A percentile compares a stretch with the other conserved stretches of the same genome.
These are phyloP conservation scores for Phaeotremella skinneri DNA, from an alignment of 768 basidiomycete species.

Conservation along the genomic window DNA sequence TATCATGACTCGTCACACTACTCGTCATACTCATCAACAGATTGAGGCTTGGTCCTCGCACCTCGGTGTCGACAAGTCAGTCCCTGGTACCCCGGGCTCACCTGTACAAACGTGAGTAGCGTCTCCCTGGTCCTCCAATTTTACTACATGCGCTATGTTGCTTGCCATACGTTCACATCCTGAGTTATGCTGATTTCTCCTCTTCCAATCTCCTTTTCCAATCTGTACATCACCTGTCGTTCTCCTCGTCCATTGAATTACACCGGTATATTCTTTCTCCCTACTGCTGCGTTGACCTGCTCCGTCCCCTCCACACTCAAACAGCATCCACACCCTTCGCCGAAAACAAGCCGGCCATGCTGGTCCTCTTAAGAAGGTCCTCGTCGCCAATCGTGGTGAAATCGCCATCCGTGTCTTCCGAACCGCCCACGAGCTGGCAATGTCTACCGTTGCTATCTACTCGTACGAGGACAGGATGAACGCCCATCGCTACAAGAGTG, in stretches of 20 bases:
- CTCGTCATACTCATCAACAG: slow-evolving; percentile 33
- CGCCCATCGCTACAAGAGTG: slow-evolving; percentile 98
- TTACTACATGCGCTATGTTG: too few species aligned
- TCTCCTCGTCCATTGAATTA: not conserved
- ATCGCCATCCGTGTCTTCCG: slow-evolving; percentile 98
- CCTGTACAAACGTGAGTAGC: slow-evolving; percentile 28
- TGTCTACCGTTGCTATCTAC: slow-evolving; percentile 99
- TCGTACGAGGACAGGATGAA: slow-evolving; percentile 94
- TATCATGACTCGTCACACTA: not conserved
- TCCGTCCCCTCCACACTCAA: not conserved
- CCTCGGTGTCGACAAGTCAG: slow-evolving; percentile 34
- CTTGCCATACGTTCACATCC: too few species aligned
- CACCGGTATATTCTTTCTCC: not conserved
- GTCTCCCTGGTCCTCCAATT: not conserved
- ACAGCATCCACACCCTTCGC: slow-evolving; percentile 45
- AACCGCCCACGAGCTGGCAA: slow-evolving; percentile 95
- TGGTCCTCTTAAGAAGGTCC: slow-evolving; percentile 52
- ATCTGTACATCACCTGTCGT: slow-evolving; percentile 1
- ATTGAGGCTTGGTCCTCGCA: slow-evolving; percentile 43
- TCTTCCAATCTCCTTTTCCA: not conserved
- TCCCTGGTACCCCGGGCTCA: slow-evolving; percentile 29
- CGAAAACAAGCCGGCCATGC: slow-evolving; percentile 51
- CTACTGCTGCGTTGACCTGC: too few species aligned
- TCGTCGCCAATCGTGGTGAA: slow-evolving; percentile 61
- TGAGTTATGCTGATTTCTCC: not conserved